Conservation (phyloP, 2,329 filamentous ascomycete genomes). For the Colletotrichum sp. region DNA sequence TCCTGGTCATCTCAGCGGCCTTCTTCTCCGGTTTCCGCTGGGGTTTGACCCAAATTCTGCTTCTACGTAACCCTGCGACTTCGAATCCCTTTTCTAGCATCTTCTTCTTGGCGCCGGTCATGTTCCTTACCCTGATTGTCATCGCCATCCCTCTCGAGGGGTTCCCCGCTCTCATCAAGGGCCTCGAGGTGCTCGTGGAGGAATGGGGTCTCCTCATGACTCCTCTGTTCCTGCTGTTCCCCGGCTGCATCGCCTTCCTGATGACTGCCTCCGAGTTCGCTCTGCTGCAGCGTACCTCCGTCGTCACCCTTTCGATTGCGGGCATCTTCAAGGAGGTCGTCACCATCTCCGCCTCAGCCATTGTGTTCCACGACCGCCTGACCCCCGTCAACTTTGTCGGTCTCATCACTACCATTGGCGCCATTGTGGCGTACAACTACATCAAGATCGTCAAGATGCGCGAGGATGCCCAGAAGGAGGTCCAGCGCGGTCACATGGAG, state of each 20-base stretch:
- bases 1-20: slow-evolving; percentile 90
- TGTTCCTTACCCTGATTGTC: slow-evolving; percentile 83
- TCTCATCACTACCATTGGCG: slow-evolving; percentile 84
- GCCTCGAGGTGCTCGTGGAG: slow-evolving; percentile 66
- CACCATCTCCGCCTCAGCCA: slow-evolving; percentile 86
- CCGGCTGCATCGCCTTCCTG: slow-evolving; percentile 87
- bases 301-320: slow-evolving; percentile 94
- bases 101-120: slow-evolving; percentile 96
- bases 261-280: slow-evolving; percentile 99
- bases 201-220: slow-evolving; percentile 72
- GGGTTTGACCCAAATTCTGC: slow-evolving; percentile 96
- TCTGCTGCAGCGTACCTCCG: slow-evolving; percentile 89
- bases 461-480: slow-evolving; percentile 67
- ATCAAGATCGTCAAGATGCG: slow-evolving; percentile 94
- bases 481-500: slow-evolving; percentile 46
- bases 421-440: slow-evolving; percentile 91
- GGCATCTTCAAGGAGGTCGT: slow-evolving; percentile 99
- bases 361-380: slow-evolving; percentile 88
- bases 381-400: slow-evolving; percentile 88
- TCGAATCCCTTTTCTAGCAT: slow-evolving; percentile 97
- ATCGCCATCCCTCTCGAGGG: slow-evolving; percentile 91
- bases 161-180: slow-evolving; percentile 68
- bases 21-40: slow-evolving; percentile 98
- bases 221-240: slow-evolving; percentile 82
- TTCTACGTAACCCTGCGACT: slow-evolving; percentile 92